A percentile compares a stretch with the other conserved stretches of the same genome.
Conservation (phyloP, 768 basidiomycete species). For the Coprinopsis sp. region DNA sequence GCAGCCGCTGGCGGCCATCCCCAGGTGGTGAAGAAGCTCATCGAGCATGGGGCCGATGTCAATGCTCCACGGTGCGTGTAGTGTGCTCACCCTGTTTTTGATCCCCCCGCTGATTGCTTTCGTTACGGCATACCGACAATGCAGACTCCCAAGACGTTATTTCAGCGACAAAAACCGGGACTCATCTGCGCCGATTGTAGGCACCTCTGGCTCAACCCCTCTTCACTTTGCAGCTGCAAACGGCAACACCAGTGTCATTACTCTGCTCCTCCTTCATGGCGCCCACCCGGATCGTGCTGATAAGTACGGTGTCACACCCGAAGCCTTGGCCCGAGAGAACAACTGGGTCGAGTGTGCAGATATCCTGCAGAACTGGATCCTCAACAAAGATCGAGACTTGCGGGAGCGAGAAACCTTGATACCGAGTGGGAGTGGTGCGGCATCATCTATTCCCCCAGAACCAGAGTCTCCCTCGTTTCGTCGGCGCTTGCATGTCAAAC, state of each 20-base stretch:
- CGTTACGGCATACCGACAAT: conserved; percentile 10
- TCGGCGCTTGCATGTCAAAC: conserved; percentile 64
- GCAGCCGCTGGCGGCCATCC: conserved; percentile 90
- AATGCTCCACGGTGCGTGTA: conserved; percentile 79
- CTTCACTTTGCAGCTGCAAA: conserved; percentile 97
- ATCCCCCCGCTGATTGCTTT: conserved; percentile 2
- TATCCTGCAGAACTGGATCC: conserved; percentile 61
- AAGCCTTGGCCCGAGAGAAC: conserved; percentile 74
- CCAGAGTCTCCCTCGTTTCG: conserved; percentile 28
- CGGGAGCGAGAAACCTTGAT: conserved; percentile 41
- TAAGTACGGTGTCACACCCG: conserved; percentile 89
- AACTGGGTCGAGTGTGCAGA: conserved; percentile 78
- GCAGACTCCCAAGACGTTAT: conserved; percentile 69
- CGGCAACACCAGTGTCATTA: conserved; percentile 76
- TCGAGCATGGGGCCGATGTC: conserved; percentile 95
- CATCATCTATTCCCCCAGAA: conserved; percentile 21
- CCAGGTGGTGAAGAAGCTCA: conserved; percentile 79
- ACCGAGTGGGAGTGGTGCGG: conserved; percentile 14
- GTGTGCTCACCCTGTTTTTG: conserved; percentile 10
- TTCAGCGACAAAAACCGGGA: conserved; percentile 66
- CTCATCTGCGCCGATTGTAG: conserved; percentile 65
- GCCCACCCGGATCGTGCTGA: conserved; percentile 79
- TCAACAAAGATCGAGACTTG: conserved; percentile 59
- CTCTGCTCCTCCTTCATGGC: conserved; percentile 77
- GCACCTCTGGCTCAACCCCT: conserved; percentile 86